Base-by-base conservation (phyloP, 352 stramenopile genomes). In the Globisporangium recalcitrans region DNA sequence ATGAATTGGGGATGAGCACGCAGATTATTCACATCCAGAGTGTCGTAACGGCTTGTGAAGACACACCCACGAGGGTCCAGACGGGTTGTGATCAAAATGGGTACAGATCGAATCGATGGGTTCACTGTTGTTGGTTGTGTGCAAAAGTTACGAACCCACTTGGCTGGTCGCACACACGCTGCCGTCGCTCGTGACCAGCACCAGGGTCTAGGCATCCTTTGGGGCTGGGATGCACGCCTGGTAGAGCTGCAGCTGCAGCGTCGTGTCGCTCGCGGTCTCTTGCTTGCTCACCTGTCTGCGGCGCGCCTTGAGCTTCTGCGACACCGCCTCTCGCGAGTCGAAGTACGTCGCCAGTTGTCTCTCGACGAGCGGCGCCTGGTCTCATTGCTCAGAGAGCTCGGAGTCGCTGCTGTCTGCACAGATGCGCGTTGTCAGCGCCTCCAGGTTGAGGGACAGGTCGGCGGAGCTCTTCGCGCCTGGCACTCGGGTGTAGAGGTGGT, bases 171-270 rank as follows among this genome's bases (percentile, higher is more conserved):
- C 27, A 5, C 27, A 31, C 27, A 71, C 55, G 21, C 70, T 74
- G 26, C 70, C 68, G 46, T 76, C 73, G 19, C 70, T 70, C 24
- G 73, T 81, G 14, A 81, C 73, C 1, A 78, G 58, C 63, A 78
- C 70, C 7, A 81, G 27, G 2, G 27, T 31, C 27, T 31, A 6
- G 27, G 27, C 2, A 5, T 31, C 27, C 27, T 31, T 31, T 31
- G 27, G 27, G 27, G 27, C 27, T 5, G 27, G 27, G 27, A 31
- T 31, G 27, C 27, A 31, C 27, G 27, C 27, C 27, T 31, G 27
- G 27, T 31, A 31, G 2, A 31, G 27, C 27, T 31, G 27, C 27
- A 31, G 27, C 27, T 31, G 27, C 27, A 31, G 5, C 27, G 27
- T 31, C 27, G 27, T 31, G 27, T 31, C 5, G 27, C 27, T 31